phyloP scores from a whole-genome alignment of 2,329 filamentous ascomycete genomes.

The Phialophora chinensis region DNA sequence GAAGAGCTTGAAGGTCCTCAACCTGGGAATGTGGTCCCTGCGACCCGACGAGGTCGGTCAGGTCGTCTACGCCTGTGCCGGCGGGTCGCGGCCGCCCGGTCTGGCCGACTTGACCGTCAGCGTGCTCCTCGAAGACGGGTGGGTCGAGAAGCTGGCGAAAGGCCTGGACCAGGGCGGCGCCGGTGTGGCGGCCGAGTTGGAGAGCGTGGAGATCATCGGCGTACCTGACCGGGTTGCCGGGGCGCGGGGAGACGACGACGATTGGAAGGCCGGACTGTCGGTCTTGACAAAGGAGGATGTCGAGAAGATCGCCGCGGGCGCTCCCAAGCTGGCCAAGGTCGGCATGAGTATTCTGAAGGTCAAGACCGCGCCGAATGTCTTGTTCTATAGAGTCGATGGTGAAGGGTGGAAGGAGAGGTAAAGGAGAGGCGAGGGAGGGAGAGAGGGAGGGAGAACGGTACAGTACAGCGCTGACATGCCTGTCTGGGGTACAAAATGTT shows the following conservation, averaged over 20 bases:
- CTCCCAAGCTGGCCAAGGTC: slow-evolving; percentile 30
- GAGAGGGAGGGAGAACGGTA: neutral
- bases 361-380: slow-evolving; percentile 32
- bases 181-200: slow-evolving; percentile 25
- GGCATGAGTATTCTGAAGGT: slow-evolving; percentile 38
- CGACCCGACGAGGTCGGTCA: slow-evolving; percentile 31
- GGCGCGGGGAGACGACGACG: slow-evolving; percentile 23
- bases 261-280: slow-evolving; percentile 30
- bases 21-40: slow-evolving; percentile 35
- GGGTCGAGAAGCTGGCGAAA: slow-evolving; percentile 27
- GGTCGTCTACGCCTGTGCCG: slow-evolving; percentile 32
- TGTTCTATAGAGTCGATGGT: slow-evolving; percentile 28
- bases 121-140: slow-evolving; percentile 34
- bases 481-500: neutral
- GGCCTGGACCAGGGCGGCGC: slow-evolving; percentile 24
- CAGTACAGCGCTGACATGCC: too few relatives aligned
- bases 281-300: slow-evolving; percentile 34
- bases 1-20: slow-evolving; percentile 31
- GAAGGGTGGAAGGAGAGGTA: slow-evolving; percentile 24
- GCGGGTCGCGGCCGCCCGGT: slow-evolving; percentile 17
- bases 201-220: slow-evolving; percentile 36
- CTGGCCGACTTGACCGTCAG: slow-evolving; percentile 35
- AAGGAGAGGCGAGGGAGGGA: neutral
- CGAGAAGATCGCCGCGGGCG: slow-evolving; percentile 29
- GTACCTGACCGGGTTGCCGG: slow-evolving; percentile 28